Conservation (phyloP, 768 basidiomycete species). For the Obba rivulosa region DNA sequence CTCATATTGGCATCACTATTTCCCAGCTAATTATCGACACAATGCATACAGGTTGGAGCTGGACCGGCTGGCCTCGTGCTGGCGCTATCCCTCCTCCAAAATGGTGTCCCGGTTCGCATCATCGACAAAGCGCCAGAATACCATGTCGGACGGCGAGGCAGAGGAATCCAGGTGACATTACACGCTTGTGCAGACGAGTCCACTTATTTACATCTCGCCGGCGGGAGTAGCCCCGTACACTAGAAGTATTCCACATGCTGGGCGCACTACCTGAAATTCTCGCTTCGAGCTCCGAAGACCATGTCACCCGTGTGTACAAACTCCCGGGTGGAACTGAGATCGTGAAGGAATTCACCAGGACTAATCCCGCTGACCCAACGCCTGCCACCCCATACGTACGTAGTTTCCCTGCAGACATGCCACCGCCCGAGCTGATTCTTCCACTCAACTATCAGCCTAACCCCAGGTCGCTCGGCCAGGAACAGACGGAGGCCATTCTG, state of each 20-base stretch:
- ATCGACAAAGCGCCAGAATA: slow-evolving; percentile 9
- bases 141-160: slow-evolving; percentile 1
- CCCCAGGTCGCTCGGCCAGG: slow-evolving; percentile 12
- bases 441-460: neutral
- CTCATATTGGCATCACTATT: no score
- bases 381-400: slow-evolving; percentile 15
- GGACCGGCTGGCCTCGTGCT: slow-evolving; percentile 11
- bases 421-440: neutral
- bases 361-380: neutral
- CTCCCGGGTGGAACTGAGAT: slow-evolving; percentile 12
- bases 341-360: slow-evolving; percentile 3
- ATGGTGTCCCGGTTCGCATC: slow-evolving; percentile 14
- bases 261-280: slow-evolving; percentile 15
- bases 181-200: no score
- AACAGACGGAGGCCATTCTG: slow-evolving; percentile 25
- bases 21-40: neutral
- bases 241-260: slow-evolving; percentile 15
- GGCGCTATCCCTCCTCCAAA: slow-evolving; percentile 9
- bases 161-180: neutral
- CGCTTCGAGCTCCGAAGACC: neutral
- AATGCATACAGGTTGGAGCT: slow-evolving; percentile 7
- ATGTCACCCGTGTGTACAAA: slow-evolving; percentile 10
- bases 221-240: slow-evolving; percentile 18
- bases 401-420: neutral
- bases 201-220: no score